Evolutionary conservation across 345 rosid genomes (phyloP), one percentile per base, ranked within the genome.

Genomic region (Rhizophora mangle): DNA sequence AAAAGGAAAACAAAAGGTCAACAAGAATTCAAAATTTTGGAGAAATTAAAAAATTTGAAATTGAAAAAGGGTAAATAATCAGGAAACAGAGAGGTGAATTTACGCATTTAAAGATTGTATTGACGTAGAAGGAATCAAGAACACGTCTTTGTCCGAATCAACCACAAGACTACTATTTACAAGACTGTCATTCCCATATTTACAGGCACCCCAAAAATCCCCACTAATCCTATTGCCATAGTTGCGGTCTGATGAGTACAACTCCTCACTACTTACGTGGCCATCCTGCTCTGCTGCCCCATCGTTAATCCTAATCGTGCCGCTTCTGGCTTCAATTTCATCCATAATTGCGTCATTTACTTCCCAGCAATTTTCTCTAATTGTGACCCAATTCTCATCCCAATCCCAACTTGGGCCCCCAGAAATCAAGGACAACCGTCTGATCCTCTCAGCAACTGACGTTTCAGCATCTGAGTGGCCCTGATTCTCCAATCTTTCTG

Each of bases 371-470:
- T 7, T 24, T 60, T 37, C 77, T 66, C 94, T 85, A 0, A 88
- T 70, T 20, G 83, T 71, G 72, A 85, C 78, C 95, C 95, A 91
- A 57, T 74, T 76, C 49, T 71, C 82, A 69, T 76, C 91, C 73
- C 66, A 46, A 13, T 53, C 61, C 92, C 88, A 83, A 10, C 68
- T 73, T 74, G 87, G 78, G 27, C 59, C 82, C 60, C 67, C 69
- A 15, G 63, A 10, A 39, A 27, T 63, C 66, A 21, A 21, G n/a
- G 75, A 68, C 77, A 89, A 60, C 84, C 68, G 66, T 56, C 77
- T 63, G 79, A 91, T 85, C 73, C 93, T 87, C 64, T 78, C 86
- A 26, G 68, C 52, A 31, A 68, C 77, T 26, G 78, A 66, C 32
- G 59, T 72, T 9, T 24, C 53, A 34, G 27, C 24, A 2, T 39